Evolutionary conservation across 208 protist species (phyloP), one percentile per base, ranked within the genome.

Genomic region (Kentomonas sorsogonicus): DNA sequence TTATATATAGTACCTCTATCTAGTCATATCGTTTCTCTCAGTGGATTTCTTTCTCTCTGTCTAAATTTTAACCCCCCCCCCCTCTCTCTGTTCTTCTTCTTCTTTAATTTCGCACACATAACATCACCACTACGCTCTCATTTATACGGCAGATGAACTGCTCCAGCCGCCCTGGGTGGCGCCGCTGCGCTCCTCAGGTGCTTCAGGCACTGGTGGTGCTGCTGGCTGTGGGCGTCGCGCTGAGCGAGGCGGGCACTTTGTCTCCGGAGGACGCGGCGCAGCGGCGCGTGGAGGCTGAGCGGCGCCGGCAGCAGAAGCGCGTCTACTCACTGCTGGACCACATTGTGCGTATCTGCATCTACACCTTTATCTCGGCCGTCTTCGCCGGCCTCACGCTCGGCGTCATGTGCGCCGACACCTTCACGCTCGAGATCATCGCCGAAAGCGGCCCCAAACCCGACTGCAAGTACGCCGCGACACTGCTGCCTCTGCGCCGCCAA

Each of bases 361-460:
- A 70, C 46, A 72, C 77, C 20, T 87, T 83, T 44, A 72, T 95
- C 26, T 95, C 88, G 2, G 88, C 80, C 30, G 74, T 95, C 13
- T 95, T 95, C 63, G 82, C 88, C 9, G 88, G 88, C 6, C 72
- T 95, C 22, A 95, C 88, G n/a, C 82, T 95, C 10, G 88, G 88
- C 18, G 84, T 95, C 31, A 91, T 95, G 84, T 89, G 83, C 44
- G 80, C 80, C 31, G 84, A 95, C 71, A 84, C 74, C 22, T 79
- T 92, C 48, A 92, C 88, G 18, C 70, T 95, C 2, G 82, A 91
- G 52, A 87, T 95, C 38, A 95, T 95, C 60, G 88, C 88, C 2
- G 79, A 82, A 53, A 91, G 84, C 59, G 88, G 88, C 10, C 75
- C 77, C 1, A 59, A 64, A 53, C 88, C 84, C 5, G 83, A 92